Evolutionary conservation across 169 alveolate species (phyloP).

Genomic region (Fabrea salina): DNA sequence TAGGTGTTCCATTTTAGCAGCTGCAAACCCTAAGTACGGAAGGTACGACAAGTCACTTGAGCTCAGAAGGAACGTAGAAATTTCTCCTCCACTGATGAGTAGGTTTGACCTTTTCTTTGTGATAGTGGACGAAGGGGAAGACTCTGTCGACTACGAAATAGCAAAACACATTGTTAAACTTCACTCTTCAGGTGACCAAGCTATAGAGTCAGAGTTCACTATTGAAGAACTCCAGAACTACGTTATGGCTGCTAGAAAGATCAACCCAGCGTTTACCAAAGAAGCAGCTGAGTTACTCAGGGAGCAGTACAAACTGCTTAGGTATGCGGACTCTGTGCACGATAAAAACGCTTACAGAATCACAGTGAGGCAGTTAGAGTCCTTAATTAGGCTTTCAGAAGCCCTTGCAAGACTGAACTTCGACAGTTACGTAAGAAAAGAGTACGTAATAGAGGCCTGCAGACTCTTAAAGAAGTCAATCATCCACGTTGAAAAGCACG

Average conservation of each 20-base stretch:
- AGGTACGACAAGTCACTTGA: slow-evolving; percentile 92
- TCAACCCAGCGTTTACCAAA: slow-evolving; percentile 90
- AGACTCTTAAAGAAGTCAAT: slow-evolving; percentile 87
- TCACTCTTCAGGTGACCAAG: slow-evolving; percentile 58
- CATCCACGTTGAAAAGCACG: slow-evolving; percentile 73
- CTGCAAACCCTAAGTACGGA: slow-evolving; percentile 97
- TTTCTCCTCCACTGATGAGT: slow-evolving; percentile 95
- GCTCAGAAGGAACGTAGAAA: slow-evolving; percentile 89
- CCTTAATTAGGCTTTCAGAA: slow-evolving; percentile 92
- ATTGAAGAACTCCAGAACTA: slow-evolving; percentile 86
- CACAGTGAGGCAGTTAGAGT: slow-evolving; percentile 96
- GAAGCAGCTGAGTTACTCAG: slow-evolving; percentile 89
- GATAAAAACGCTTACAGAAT: slow-evolving; percentile 90
- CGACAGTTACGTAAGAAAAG: slow-evolving; percentile 84
- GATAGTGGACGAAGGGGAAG: slow-evolving; percentile 90
- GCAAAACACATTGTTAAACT: slow-evolving; percentile 83
- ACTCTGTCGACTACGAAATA: slow-evolving; percentile 84
- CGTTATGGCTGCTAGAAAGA: slow-evolving; percentile 88
- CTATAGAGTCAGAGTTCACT: slow-evolving; percentile 63
- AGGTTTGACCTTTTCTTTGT: slow-evolving; percentile 95
- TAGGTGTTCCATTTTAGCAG: slow-evolving; percentile 98
- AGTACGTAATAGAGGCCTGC: slow-evolving; percentile 93
- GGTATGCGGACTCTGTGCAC: slow-evolving; percentile 87
- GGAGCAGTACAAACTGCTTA: slow-evolving; percentile 88
- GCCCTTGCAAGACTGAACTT: slow-evolving; percentile 94